Percentiles rank a stretch among this genome's conserved stretches.
phyloP scores from a whole-genome alignment of 495 filamentous ascomycete species.

The Podospora sp. region DNA sequence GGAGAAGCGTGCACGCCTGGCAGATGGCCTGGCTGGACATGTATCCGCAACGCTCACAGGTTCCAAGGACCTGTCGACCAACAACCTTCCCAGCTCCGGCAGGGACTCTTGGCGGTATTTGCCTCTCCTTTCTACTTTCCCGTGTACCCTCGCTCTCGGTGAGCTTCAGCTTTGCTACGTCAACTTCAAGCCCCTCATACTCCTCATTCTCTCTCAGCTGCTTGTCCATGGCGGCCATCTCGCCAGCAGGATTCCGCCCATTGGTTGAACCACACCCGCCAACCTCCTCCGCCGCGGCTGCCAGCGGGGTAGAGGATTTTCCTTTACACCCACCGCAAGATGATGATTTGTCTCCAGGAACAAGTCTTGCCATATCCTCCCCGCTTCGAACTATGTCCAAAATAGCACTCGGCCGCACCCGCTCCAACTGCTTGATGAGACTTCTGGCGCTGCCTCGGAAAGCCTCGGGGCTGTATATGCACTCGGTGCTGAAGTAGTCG shows the following conservation, averaged over 20 bases:
- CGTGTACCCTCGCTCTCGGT: slow-evolving; percentile 21
- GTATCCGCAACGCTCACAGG: slow-evolving; percentile 87
- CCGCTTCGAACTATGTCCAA: slow-evolving; percentile 92
- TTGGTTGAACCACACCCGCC: slow-evolving; percentile 78
- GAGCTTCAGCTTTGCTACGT: slow-evolving; percentile 57
- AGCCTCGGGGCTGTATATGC: slow-evolving; percentile 98
- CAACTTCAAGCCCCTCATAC: slow-evolving; percentile 67
- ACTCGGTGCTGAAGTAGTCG: slow-evolving; percentile 98
- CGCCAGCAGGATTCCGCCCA: slow-evolving; percentile 69
- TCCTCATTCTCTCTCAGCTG: slow-evolving; percentile 69
- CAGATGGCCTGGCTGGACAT: slow-evolving; percentile 94
- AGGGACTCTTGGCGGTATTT: slow-evolving; percentile 23
- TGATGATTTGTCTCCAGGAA: slow-evolving; percentile 59
- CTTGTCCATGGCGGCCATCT: slow-evolving; percentile 94
- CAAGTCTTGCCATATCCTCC: slow-evolving; percentile 90
- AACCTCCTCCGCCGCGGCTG: slow-evolving; percentile 58
- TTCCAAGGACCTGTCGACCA: slow-evolving; percentile 71
- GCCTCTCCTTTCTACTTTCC: slow-evolving; percentile 25
- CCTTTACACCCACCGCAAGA: slow-evolving; percentile 42
- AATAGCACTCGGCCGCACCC: slow-evolving; percentile 89
- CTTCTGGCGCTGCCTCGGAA: slow-evolving; percentile 90
- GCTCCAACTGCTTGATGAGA: slow-evolving; percentile 93
- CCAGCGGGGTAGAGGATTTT: slow-evolving; percentile 38
- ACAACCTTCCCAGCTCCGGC: slow-evolving; percentile 31
- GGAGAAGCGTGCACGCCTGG: slow-evolving; percentile 89